A percentile compares a stretch with the other conserved stretches of the same genome.
phyloP scores from a whole-genome alignment of 257 asterid genomes.

The Handroanthus guayacan region DNA sequence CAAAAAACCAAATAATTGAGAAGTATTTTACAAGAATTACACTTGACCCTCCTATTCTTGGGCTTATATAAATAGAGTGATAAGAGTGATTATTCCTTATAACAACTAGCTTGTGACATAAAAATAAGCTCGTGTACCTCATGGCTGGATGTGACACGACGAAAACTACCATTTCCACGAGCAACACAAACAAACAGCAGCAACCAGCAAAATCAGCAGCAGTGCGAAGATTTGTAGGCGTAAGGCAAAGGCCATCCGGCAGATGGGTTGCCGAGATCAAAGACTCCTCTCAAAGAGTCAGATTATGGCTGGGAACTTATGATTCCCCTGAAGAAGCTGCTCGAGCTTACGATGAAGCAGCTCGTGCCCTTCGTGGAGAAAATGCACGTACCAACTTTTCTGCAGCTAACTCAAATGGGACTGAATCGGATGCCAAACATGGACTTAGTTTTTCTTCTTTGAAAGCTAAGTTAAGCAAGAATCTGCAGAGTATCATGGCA shows the following conservation, averaged over 20 bases:
- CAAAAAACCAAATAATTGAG: conserved; percentile 52
- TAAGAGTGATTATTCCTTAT: conserved; percentile 16
- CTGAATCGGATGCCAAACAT: conserved; percentile 44
- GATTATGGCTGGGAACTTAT: conserved; percentile 91
- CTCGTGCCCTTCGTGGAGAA: conserved; percentile 84
- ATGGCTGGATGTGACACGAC: conserved; percentile 62
- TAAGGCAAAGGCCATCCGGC: conserved; percentile 86
- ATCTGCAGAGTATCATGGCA: conserved; percentile 77
- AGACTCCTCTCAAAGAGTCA: conserved; percentile 78
- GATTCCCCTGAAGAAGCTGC: conserved; percentile 96
- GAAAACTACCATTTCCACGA: conserved; percentile 41
- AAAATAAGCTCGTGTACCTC: conserved; percentile 5
- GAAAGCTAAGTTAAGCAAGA: conserved; percentile 82
- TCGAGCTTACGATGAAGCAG: conserved; percentile 86
- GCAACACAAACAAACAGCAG: conserved; percentile 39
- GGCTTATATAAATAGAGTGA: conserved; percentile 47
- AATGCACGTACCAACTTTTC: conserved; percentile 84
- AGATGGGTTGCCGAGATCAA: conserved; percentile 96
- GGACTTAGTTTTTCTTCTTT: conserved; percentile 80
- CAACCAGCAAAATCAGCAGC: conserved; percentile 44
- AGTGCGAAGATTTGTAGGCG: conserved; percentile 73
- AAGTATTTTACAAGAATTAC: conserved; percentile 44
- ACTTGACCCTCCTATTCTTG: conserved; percentile 20
- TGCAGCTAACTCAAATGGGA: conserved; percentile 16
- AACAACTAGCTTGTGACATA: not conserved